Evolutionary conservation across 495 filamentous ascomycete genomes (phyloP).

Genomic region (Massariosphaeria phaeospora): DNA sequence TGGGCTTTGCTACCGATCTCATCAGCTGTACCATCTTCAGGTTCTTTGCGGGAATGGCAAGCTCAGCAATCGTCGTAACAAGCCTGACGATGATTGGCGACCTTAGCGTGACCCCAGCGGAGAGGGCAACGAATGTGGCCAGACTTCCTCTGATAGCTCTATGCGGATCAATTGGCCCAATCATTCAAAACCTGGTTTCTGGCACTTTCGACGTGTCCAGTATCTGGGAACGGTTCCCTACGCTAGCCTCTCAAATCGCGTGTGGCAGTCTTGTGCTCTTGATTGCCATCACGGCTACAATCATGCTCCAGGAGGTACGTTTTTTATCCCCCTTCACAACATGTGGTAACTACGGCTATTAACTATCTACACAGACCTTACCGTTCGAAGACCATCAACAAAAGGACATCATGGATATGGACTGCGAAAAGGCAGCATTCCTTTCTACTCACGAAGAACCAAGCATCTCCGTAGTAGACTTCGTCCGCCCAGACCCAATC

Average conservation of each 20-base stretch:
- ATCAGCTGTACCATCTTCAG: conserved; percentile 42
- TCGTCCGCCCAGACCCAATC: conserved; percentile 40
- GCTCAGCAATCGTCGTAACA: conserved; percentile 43
- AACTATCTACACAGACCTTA: conserved; percentile 39
- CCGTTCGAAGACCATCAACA: conserved; percentile 29
- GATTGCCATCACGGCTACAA: conserved; percentile 38
- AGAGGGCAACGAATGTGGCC: conserved; percentile 43
- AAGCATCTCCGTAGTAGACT: conserved; percentile 34
- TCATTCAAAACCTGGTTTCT: conserved; percentile 38
- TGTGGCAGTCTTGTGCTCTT: conserved; percentile 43
- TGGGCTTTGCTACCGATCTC: conserved; percentile 45
- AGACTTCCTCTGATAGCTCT: conserved; percentile 43
- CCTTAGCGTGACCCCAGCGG: conserved; percentile 37
- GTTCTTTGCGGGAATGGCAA: conserved; percentile 43
- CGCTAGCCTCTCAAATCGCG: conserved; percentile 42
- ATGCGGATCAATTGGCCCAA: conserved; percentile 44
- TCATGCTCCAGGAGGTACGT: conserved; percentile 44
- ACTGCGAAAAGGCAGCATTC: conserved; percentile 45
- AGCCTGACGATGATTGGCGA: conserved; percentile 46
- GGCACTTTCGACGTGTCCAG: conserved; percentile 34
- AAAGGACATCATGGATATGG: conserved; percentile 27
- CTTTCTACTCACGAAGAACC: conserved; percentile 32
- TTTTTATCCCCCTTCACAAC: too few species aligned
- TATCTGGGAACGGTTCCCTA: conserved; percentile 43
- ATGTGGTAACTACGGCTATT: too few species aligned